These are phyloP conservation scores for Camellia japonica DNA, from an alignment of 148 eudicot species.

Conservation along the genomic window DNA sequence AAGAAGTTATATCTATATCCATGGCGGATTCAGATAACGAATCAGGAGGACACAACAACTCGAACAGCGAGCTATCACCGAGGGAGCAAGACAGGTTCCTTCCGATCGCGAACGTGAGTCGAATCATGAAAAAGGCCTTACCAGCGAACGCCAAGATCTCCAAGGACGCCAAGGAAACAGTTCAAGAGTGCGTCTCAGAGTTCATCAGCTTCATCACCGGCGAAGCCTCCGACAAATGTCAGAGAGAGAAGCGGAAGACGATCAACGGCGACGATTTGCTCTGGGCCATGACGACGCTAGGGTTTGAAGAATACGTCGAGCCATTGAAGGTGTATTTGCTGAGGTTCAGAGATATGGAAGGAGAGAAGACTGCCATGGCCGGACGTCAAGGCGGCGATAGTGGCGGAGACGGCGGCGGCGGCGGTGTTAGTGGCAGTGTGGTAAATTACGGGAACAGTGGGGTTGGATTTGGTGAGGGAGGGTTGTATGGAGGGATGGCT, in stretches of 20 bases:
- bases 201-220: constrained; percentile 64
- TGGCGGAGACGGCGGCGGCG: constrained; percentile 6
- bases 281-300: constrained; percentile 67
- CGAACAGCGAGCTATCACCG: constrained; percentile 31
- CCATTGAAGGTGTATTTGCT: constrained; percentile 51
- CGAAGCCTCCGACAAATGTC: constrained; percentile 60
- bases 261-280: constrained; percentile 64
- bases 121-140: constrained; percentile 58
- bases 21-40: constrained; percentile 75
- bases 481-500: constrained; percentile 24
- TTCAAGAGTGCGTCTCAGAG: constrained; percentile 64
- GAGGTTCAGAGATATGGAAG: constrained; percentile 58
- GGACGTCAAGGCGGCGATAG: constrained; percentile 32
- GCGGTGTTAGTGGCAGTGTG: constrained; percentile 12
- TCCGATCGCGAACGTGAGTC: constrained; percentile 59
- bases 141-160: constrained; percentile 63
- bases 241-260: constrained; percentile 59
- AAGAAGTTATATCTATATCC: not conserved
- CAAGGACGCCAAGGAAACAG: constrained; percentile 59
- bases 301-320: constrained; percentile 60
- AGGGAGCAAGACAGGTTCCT: constrained; percentile 56
- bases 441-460: constrained; percentile 26
- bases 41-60: constrained; percentile 43
- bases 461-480: constrained; percentile 21
- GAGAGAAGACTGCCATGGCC: constrained; percentile 40